Conservation (phyloP, 2,329 filamentous ascomycete genomes). For the Waltergamsia citrina region DNA sequence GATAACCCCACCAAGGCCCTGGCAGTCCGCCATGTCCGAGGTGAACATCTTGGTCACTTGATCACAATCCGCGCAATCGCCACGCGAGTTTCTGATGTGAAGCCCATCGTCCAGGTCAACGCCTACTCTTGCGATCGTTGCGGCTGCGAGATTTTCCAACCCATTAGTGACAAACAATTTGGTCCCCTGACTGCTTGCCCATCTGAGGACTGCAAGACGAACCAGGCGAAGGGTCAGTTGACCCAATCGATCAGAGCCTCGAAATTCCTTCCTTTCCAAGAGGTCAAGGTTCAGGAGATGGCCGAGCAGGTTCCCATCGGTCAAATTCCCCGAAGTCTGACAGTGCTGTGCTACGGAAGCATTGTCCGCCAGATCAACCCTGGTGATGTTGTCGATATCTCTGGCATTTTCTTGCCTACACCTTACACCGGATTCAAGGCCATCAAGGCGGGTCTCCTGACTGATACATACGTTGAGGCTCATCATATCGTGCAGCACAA, state of each 20-base stretch:
- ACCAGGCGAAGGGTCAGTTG: constrained; percentile 87
- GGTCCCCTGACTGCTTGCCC: constrained; percentile 79
- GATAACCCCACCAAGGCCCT: constrained; percentile 56
- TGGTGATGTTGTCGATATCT: constrained; percentile 87
- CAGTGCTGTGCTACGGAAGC: constrained; percentile 79
- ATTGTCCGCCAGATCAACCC: constrained; percentile 83
- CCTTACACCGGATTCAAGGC: constrained; percentile 99
- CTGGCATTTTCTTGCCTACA: constrained; percentile 91
- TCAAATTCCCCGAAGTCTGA: constrained; percentile 88
- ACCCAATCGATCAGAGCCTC: constrained; percentile 92
- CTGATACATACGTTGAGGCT: constrained; percentile 93
- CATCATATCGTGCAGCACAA: constrained; percentile 94
- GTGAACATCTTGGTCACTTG: constrained; percentile 84
- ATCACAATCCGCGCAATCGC: constrained; percentile 93
- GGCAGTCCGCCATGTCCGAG: constrained; percentile 87
- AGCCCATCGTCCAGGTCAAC: constrained; percentile 94
- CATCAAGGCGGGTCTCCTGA: constrained; percentile 90
- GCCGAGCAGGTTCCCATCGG: constrained; percentile 98
- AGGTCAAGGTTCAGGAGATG: constrained; percentile 97
- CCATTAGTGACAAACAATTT: constrained; percentile 83
- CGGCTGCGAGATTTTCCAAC: constrained; percentile 95
- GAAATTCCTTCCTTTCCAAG: constrained; percentile 95
- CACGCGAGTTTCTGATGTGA: constrained; percentile 93
- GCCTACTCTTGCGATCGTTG: constrained; percentile 97
- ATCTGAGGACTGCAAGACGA: constrained; percentile 80